Base-by-base conservation (phyloP, 2,329 filamentous ascomycete genomes). In the Fusarium sp. region DNA sequence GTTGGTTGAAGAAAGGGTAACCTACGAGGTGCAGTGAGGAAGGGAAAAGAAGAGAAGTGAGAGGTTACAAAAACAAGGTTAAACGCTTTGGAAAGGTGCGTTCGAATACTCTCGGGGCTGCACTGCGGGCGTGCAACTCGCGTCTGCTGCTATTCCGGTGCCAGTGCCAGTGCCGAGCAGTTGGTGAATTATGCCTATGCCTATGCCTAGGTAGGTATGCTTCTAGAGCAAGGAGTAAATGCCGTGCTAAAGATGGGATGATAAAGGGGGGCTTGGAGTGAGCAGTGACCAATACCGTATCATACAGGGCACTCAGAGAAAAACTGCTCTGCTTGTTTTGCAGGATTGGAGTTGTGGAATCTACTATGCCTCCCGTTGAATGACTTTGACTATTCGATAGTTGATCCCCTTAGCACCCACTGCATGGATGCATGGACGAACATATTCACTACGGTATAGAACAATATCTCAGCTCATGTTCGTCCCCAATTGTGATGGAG, bases 401-500 rank as follows among this genome's bases (percentile, higher is more conserved):
- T 22, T 45, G 50, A 43, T 6, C 7, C 7, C 28, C 48, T 48
- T 40, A 20, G 14, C 24, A 45, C 24, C 10, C 24, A 24, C 24
- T 24, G 24, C 7, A 24, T 7, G 24, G 7, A 24, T 24, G 24
- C 13, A 8, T 13, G 30, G 24, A 15, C 24, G 48, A 47, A 56
- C 28, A 62, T 47, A 15, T 22, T 46, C 28, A 55, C 30, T 62
- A 24, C 14, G n/a, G n/a, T 24, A 32, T 24, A 15, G 58, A 56
- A 62, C 49, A 62, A 33, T 39, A 37, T 37, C 58, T 24, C 22
- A 22, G 19, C 41, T n/a, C n/a, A 43, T 44, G 15, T 37, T 44
- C 30, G 14, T 15, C 7, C 17, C 20, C 17, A 26, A 20, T n/a
- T 59, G 24, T 39, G 30, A 13, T 15, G 15, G 17, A 37, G 32